Evolutionary conservation across 2,329 filamentous ascomycete genomes (phyloP), one percentile per base, ranked within the genome.

Genomic region (Clonostachys rosea): DNA sequence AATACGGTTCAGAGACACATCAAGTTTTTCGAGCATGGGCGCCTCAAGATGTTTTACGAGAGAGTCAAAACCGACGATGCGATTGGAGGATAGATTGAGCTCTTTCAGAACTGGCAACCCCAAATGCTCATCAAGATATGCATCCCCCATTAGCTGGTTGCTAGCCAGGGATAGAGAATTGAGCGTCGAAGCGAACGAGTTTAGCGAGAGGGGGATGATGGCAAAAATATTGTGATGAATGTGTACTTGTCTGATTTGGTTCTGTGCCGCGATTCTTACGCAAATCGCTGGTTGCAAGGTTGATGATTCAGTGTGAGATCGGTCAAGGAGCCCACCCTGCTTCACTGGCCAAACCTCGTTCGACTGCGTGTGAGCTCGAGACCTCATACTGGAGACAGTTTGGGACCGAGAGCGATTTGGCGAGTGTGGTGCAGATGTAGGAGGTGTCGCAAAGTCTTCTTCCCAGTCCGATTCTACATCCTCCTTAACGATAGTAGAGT

Each of bases 1-100:
- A 33, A 97, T 69, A n/a, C 87, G 83, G 62, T 97, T 97, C 53
- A 86, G 79, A 20, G 87, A 90, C 8, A 95, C 75, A 59, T 97
- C 89, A 2, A 96, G 74, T 55, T 86, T 87, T 46, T 86, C 81
- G 7, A 97, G 75, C 7, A 69, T 73, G 0, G 91, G 90, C 0
- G 91, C 90, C n/a, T 78, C 74, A 6, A 97, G 76, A 53, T 82
- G 71, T 6, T 73, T 67, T 4, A 81, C 75, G 14, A 97, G 68
- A 1, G 86, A 81, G 2, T 78, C 74, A 10, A 96, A 68, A 4
- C 82, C 82, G 0, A 80, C 83, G 50, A 96, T 81, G 42, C 84
- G 84, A 61, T 94, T 92, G 20, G 80, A 79, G 40, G 81, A 75
- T 18, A 97, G 66, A 56, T 87, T 91, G 37, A 97, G 75, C 54